These are phyloP conservation scores for Ogataea ganodermae DNA, from an alignment of 805 yeast species.

Conservation along the genomic window DNA sequence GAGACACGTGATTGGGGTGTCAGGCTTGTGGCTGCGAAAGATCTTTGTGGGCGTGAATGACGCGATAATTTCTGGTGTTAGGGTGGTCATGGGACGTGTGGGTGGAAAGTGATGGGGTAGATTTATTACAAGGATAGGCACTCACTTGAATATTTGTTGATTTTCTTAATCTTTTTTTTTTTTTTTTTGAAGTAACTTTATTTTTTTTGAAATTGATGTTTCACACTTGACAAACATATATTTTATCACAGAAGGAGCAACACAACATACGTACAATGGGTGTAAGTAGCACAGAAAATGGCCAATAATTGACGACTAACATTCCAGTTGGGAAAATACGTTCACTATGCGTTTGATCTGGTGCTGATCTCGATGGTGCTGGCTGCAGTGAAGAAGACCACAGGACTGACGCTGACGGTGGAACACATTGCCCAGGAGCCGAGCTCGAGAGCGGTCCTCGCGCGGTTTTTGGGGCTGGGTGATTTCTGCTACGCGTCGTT, in stretches of 20 bases:
- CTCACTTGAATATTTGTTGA: too few relatives aligned
- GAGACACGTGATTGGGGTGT: slow-evolving; percentile 62
- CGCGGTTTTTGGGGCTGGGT: slow-evolving; percentile 58
- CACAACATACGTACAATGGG: too few relatives aligned
- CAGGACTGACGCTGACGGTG: slow-evolving; percentile 56
- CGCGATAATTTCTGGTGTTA: slow-evolving; percentile 16
- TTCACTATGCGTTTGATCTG: slow-evolving; percentile 77
- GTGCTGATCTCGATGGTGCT: slow-evolving; percentile 76
- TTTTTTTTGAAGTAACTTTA: not conserved
- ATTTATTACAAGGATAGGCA: not conserved
- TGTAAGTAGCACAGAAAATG: not conserved
- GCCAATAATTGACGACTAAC: slow-evolving; percentile 3
- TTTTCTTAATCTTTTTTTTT: too few relatives aligned
- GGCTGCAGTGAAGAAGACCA: slow-evolving; percentile 83
- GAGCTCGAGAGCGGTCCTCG: slow-evolving; percentile 44
- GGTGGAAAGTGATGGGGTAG: not conserved
- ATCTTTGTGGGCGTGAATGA: slow-evolving; percentile 40
- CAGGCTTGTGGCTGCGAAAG: slow-evolving; percentile 43
- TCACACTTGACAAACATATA: not conserved
- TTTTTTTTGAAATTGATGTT: not conserved
- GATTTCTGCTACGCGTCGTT: slow-evolving; percentile 56
- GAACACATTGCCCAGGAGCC: slow-evolving; percentile 44
- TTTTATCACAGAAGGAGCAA: too few relatives aligned
- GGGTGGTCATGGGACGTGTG: not conserved
- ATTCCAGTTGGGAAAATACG: slow-evolving; percentile 54